Base-by-base conservation (phyloP, 495 filamentous ascomycete genomes). In the Penicillium manginii region DNA sequence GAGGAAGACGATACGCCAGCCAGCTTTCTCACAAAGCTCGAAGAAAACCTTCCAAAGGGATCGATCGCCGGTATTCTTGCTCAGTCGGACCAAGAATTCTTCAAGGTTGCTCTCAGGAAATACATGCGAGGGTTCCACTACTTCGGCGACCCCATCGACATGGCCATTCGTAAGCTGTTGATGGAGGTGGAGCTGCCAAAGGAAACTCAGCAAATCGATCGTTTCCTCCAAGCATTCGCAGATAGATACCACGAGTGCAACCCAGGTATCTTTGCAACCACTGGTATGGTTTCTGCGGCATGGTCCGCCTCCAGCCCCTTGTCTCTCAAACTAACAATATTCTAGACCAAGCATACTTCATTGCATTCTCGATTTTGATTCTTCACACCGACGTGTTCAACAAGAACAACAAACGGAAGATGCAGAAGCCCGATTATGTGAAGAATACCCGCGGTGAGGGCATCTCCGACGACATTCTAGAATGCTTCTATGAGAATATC, bases 171-270 rank as follows among this genome's bases (percentile, higher is more conserved):
- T 21, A 98, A 98, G 69, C 83, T 98, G 14, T 78, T 99, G 50
- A 96, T 98, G 92, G 91, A 97, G 62, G 92, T 93, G 15, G 93
- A 98, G 72, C 73, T 99, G 35, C 94, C 94, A 6, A 96, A 93
- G 61, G 94, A 99, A 75, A 97, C 94, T 0, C 94, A 99, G 73
- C 94, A 99, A 65, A 97, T 99, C 56, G 94, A 98, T 67, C 86
- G 94, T 47, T 92, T 93, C 55, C 76, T 99, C 40, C 90, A 98
- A 68, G 88, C 90, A 9, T 98, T 99, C 77, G 92, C 94, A 2
- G 93, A 98, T 69, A 86, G 94, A 55, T 99, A 98, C 68, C 91
- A 97, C 62, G 96, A 99, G 71, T 99, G 94, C 74, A 99, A 99
- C 66, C 93, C 96, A 2, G 93, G 93, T 6, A 93, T 99, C 50